Percentiles rank a stretch among this genome's conserved stretches.
Evolutionary conservation across 2,329 filamentous ascomycete genomes (phyloP).

Genomic region (Grosmannia huntii): DNA sequence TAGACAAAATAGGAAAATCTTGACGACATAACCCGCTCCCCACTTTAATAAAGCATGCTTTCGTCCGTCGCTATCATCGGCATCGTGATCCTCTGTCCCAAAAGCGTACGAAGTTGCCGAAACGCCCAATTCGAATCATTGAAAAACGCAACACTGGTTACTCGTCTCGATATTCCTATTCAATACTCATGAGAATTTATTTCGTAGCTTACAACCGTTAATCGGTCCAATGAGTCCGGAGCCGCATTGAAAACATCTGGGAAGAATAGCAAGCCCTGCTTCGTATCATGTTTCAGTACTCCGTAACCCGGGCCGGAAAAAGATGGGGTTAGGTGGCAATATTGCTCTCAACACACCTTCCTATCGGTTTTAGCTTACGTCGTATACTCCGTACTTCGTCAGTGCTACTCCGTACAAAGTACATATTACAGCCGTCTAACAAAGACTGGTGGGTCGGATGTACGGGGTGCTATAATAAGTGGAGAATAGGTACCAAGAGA

Average conservation of each 20-base stretch:
- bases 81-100: neutral
- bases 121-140: neutral
- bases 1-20: conserved; percentile 7
- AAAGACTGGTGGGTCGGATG: too few relatives aligned
- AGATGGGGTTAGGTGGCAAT: too few relatives aligned
- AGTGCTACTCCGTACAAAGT: too few relatives aligned
- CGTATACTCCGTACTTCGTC: too few relatives aligned
- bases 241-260: neutral
- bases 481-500: too few relatives aligned
- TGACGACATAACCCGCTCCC: conserved; percentile 9
- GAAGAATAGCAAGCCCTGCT: neutral
- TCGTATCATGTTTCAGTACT: neutral
- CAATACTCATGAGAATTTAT: neutral
- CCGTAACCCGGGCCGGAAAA: too few relatives aligned
- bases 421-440: too few relatives aligned
- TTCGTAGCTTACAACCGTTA: neutral
- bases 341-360: too few relatives aligned
- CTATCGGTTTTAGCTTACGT: too few relatives aligned
- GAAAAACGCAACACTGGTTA: neutral
- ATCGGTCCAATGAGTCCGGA: neutral
- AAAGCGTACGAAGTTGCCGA: neutral
- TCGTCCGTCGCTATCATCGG: neutral
- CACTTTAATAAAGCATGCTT: neutral
- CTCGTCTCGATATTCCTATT: neutral
- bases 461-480: too few relatives aligned